Evolutionary conservation across 768 basidiomycete genomes (phyloP), one percentile per base, ranked within the genome.

Genomic region (Psilocybe sp.): DNA sequence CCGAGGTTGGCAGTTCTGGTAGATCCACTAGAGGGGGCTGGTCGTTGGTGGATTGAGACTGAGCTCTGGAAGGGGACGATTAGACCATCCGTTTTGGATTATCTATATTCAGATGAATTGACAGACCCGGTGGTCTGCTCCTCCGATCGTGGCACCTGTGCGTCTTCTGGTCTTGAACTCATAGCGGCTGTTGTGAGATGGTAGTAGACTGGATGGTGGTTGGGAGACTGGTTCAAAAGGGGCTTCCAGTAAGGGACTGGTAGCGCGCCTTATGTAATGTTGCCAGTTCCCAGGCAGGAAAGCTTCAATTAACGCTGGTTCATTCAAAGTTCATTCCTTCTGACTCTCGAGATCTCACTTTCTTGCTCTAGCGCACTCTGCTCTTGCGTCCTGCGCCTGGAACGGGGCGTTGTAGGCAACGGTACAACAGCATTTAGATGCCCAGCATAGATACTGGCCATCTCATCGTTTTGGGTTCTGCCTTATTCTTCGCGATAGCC

Each of bases 401-500:
- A 28, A 28, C 3, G 23, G 23, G 4, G 23, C 23, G 23, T 28
- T 28, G 23, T 28, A 3, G 7, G 23, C 23, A 28, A 18, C 16
- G 32, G 23, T 20, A 16, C 14, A 40, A 34, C 40, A 44, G 57
- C 14, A 40, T 51, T n/a, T 34, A 12, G 10, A 53, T 49, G 41
- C 48, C 34, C 41, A 10, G 23, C 28, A 64, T 41, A 39, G 63
- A 58, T 41, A 72, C 51, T 55, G 84, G 84, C 13, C 74, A 80
- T 61, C 54, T 74, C 52, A 64, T 82, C 56, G 58, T 87, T 47
- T 56, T 61, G 32, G 56, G 72, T 23, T 76, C 84, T 36, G 50
- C 68, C 28, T 40, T 75, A 11, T 85, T 88, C 65, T 80, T 88
- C 60, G 50, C 73, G 14, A 15, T 84, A 40, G 80, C 79, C 37